Evolutionary conservation across 2,329 filamentous ascomycete genomes (phyloP), one percentile per base, ranked within the genome.

Genomic region (Trichoderma asperellum): DNA sequence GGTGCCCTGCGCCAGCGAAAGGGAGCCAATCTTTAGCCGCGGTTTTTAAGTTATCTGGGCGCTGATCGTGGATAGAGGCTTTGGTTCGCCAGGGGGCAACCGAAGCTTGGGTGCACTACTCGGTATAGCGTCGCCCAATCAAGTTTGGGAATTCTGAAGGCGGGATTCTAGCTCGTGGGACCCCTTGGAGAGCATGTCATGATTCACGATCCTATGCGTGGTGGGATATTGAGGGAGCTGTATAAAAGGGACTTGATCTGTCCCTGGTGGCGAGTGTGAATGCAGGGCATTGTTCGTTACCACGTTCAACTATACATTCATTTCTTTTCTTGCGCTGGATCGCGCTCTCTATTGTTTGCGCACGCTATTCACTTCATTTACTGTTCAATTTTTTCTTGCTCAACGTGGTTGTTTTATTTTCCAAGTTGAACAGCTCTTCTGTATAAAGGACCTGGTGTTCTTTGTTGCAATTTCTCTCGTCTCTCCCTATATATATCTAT

Each of bases 291-390:
- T 43, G 57, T 43, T 55, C 32, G 21, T 56, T 68, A 58, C 21
- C n/a, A 27, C 32, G 52, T 29, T 43, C 60, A 55, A 34, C 43
- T 40, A 24, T n/a, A 47, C 47, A 34, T 32, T 43, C 65, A 52
- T 68, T 68, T 56, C n/a, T 68, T 68, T 40, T 24, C 65, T 16
- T 47, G 18, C n/a, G 53, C 65, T 43, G 65, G 57, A 43, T 68
- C 65, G 40, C 34, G 47, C 35, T 43, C 21, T 29, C 21, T 59
- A 4, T 56, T 64, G 47, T 64, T 35, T 64, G 49, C 49, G 21
- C 32, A 7, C 43, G 29, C 24, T 37, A 49, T 49, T 58, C 55
- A 61, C 34, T 37, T 35, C 24, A 16, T 49, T 4, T n/a, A n/a
- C 18, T 40, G 11, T 43, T 57, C 14, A 18, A 7, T 24, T 29